Conservation (phyloP, 2,329 filamentous ascomycete species). For the Epicoccum sorghinum region DNA sequence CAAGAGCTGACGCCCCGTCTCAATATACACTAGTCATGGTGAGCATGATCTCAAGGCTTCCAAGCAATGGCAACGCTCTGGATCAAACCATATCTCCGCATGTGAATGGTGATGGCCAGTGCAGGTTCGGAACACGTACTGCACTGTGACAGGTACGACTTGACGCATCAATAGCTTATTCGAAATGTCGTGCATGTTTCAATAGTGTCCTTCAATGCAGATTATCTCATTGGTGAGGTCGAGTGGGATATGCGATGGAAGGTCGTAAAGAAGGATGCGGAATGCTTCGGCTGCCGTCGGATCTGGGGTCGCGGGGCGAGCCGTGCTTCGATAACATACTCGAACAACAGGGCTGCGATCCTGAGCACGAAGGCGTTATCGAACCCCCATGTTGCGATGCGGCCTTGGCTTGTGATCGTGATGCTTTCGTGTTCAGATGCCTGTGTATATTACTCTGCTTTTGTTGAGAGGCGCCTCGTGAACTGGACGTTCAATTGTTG, state of each 20-base stretch:
- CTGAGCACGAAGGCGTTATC: slow-evolving; percentile 8
- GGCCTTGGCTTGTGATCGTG: slow-evolving; percentile 10
- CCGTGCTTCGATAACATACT: slow-evolving; percentile 31
- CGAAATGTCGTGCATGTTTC: slow-evolving; percentile 18
- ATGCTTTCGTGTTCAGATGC: slow-evolving; percentile 2
- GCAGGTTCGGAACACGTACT: slow-evolving; percentile 16
- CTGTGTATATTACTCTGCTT: slow-evolving; percentile 11
- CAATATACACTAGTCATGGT: neutral
- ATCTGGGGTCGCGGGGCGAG: slow-evolving; percentile 15
- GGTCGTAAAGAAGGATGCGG: slow-evolving; percentile 24
- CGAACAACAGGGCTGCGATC: slow-evolving; percentile 12
- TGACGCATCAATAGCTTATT: slow-evolving; percentile 28
- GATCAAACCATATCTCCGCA: slow-evolving; percentile 4
- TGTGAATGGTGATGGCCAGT: neutral
- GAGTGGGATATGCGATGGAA: slow-evolving; percentile 34
- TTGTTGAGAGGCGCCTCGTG: slow-evolving; percentile 10
- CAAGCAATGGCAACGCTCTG: neutral
- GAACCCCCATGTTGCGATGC: neutral
- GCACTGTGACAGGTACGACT: slow-evolving; percentile 20
- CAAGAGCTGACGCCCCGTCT: neutral
- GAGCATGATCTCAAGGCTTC: neutral
- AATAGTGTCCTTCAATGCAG: slow-evolving; percentile 10
- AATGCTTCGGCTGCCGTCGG: slow-evolving; percentile 29
- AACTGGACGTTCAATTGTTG: slow-evolving; percentile 1
- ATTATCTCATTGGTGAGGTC: slow-evolving; percentile 4